These are phyloP conservation scores for Linnemannia schmuckeri DNA, from an alignment of 192 early-diverging fungal genomes.

Conservation along the genomic window DNA sequence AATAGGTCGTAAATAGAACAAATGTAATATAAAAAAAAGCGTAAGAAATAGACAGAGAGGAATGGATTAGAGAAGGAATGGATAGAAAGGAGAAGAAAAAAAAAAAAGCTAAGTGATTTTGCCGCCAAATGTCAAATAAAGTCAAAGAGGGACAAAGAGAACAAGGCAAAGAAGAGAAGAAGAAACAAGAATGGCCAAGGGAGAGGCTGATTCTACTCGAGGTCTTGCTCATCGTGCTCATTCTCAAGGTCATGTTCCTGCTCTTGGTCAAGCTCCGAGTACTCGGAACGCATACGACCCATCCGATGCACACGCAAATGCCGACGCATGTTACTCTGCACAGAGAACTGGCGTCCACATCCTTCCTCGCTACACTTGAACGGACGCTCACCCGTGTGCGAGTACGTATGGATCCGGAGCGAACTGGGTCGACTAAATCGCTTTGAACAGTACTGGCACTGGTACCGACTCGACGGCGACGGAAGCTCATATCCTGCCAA, in stretches of 20 bases:
- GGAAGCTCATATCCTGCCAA: conserved; percentile 34
- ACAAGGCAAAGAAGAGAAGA: background rate
- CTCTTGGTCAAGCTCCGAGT: conserved; percentile 7
- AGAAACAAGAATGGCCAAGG: background rate
- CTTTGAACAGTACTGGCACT: conserved; percentile 73
- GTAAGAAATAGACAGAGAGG: background rate
- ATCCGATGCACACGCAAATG: conserved; percentile 71
- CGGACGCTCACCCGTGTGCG: conserved; percentile 85
- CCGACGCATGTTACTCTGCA: conserved; percentile 82
- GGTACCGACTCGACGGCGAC: conserved; percentile 62
- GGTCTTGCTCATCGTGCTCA: background rate
- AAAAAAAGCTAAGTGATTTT: background rate
- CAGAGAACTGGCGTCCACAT: conserved; percentile 78
- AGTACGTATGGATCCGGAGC: conserved; percentile 75
- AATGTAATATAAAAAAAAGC: background rate
- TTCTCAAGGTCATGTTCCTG: conserved; percentile 15
- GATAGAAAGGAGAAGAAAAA: background rate
- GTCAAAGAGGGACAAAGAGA: background rate
- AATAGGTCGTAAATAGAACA: background rate
- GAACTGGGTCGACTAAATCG: conserved; percentile 79
- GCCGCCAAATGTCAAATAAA: background rate
- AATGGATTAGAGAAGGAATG: background rate
- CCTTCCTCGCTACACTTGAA: conserved; percentile 72
- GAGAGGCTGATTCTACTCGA: background rate
- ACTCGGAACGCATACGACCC: conserved; percentile 44